Percentiles rank a stretch among this genome's conserved stretches.
Conservation (phyloP, 805 yeast species). For the Saccharomyces mikatae region DNA sequence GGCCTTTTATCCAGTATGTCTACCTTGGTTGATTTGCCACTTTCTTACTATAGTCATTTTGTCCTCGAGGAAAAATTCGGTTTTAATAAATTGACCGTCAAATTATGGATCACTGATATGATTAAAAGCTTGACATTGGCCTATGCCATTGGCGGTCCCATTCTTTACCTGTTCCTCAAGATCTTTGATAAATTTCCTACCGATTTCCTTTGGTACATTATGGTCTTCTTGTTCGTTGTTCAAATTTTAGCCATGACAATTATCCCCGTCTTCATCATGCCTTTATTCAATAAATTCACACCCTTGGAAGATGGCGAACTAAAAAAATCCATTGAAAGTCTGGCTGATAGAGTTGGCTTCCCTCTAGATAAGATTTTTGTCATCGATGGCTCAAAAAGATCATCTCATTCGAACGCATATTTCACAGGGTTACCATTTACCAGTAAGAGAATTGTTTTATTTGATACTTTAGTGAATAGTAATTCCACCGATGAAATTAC, state of each 20-base stretch:
- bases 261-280: conserved; percentile 81
- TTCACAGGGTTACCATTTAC: conserved; percentile 96
- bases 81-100: conserved; percentile 75
- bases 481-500: conserved; percentile 72
- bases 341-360: conserved; percentile 70
- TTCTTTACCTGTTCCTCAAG: conserved; percentile 67
- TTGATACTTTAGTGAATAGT: conserved; percentile 80
- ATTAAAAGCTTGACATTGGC: conserved; percentile 52
- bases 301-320: conserved; percentile 88
- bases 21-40: conserved; percentile 54
- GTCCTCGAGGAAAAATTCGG: conserved; percentile 90
- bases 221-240: conserved; percentile 60
- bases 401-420: conserved; percentile 94
- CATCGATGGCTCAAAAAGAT: conserved; percentile 94
- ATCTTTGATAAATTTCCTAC: conserved; percentile 77
- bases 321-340: conserved; percentile 67
- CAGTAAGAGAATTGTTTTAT: conserved; percentile 81
- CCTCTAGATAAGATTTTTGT: conserved; percentile 83
- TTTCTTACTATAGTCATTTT: conserved; percentile 68
- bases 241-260: conserved; percentile 70
- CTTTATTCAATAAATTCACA: conserved; percentile 82
- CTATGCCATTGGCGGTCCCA: conserved; percentile 58
- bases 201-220: conserved; percentile 70
- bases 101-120: conserved; percentile 65
- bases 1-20: conserved; percentile 43